phyloP scores from a whole-genome alignment of 495 filamentous ascomycete species.

The Aspergillus steynii region DNA sequence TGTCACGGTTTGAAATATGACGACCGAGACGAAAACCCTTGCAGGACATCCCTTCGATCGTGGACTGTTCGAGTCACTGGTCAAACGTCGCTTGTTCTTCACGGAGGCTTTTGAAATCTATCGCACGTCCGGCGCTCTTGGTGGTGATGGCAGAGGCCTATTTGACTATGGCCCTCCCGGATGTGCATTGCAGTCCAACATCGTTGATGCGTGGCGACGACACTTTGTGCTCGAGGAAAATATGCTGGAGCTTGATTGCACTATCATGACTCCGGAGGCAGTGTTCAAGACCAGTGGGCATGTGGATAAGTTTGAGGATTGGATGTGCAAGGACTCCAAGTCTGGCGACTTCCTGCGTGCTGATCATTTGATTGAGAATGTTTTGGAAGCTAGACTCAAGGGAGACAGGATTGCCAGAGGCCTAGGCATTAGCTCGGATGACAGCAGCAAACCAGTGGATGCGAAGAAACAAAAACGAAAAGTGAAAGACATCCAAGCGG shows the following conservation, averaged over 20 bases:
- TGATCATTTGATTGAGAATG: slow-evolving; percentile 93
- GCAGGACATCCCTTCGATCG: too few relatives aligned
- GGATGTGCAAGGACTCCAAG: slow-evolving; percentile 99
- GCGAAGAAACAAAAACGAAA: slow-evolving; percentile 68
- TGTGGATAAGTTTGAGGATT: slow-evolving; percentile 97
- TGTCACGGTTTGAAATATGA: too few relatives aligned
- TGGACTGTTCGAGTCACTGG: too few relatives aligned
- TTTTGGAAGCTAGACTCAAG: slow-evolving; percentile 80
- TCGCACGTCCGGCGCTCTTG: slow-evolving; percentile 92
- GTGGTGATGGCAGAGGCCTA: slow-evolving; percentile 80
- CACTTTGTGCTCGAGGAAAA: slow-evolving; percentile 88
- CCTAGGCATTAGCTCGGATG: slow-evolving; percentile 66
- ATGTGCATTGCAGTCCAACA: slow-evolving; percentile 76
- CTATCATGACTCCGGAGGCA: slow-evolving; percentile 80
- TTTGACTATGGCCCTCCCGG: slow-evolving; percentile 86
- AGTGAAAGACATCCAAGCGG: slow-evolving; percentile 54
- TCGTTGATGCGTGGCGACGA: slow-evolving; percentile 90
- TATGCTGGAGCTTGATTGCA: slow-evolving; percentile 89
- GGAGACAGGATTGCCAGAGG: slow-evolving; percentile 77
- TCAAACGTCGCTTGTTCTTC: too few relatives aligned
- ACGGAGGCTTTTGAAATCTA: slow-evolving; percentile 51
- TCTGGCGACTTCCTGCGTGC: slow-evolving; percentile 94
- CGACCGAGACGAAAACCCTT: too few relatives aligned
- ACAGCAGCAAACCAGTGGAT: slow-evolving; percentile 39
- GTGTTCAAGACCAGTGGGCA: slow-evolving; percentile 96